These are phyloP conservation scores for Yarrowia divulgata DNA, from an alignment of 805 yeast species.

Conservation along the genomic window DNA sequence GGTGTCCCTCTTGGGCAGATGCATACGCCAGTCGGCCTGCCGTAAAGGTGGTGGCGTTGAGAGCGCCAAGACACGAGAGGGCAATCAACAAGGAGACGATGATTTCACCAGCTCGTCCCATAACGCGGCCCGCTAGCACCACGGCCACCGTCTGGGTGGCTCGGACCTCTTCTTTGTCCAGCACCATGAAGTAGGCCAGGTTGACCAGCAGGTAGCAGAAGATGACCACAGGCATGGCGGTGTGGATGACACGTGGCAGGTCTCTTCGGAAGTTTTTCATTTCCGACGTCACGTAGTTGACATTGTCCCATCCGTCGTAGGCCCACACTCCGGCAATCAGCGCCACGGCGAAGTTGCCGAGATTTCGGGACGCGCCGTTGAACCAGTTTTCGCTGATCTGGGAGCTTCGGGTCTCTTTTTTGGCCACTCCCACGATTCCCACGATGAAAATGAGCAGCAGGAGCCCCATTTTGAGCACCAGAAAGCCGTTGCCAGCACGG, in stretches of 20 bases:
- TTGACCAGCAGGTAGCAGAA: conserved; percentile 51
- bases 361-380: conserved; percentile 45
- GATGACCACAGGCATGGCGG: conserved; percentile 54
- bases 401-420: conserved; percentile 9
- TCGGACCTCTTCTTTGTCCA: conserved; percentile 64
- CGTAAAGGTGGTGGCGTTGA: conserved; percentile 53
- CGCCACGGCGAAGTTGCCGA: conserved; percentile 51
- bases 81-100: conserved; percentile 51
- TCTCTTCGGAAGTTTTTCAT: conserved; percentile 52
- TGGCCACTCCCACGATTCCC: conserved; percentile 45
- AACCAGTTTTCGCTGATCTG: conserved; percentile 36
- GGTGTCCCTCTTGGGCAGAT: conserved; percentile 50
- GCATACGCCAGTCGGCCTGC: conserved; percentile 51
- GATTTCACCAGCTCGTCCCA: conserved; percentile 48
- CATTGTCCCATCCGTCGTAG: conserved; percentile 57
- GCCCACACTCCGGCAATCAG: conserved; percentile 56
- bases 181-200: conserved; percentile 65
- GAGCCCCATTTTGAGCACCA: conserved; percentile 50
- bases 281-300: conserved; percentile 54
- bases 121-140: conserved; percentile 48
- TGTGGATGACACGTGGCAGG: conserved; percentile 52
- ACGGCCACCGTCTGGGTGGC: conserved; percentile 51
- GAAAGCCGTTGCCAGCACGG: conserved; percentile 48
- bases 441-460: conserved; percentile 48
- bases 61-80: conserved; percentile 53